Percentiles rank a stretch among this genome's conserved stretches.
phyloP scores from a whole-genome alignment of 2,329 filamentous ascomycete genomes.

The Arthrinium phaeospermum region DNA sequence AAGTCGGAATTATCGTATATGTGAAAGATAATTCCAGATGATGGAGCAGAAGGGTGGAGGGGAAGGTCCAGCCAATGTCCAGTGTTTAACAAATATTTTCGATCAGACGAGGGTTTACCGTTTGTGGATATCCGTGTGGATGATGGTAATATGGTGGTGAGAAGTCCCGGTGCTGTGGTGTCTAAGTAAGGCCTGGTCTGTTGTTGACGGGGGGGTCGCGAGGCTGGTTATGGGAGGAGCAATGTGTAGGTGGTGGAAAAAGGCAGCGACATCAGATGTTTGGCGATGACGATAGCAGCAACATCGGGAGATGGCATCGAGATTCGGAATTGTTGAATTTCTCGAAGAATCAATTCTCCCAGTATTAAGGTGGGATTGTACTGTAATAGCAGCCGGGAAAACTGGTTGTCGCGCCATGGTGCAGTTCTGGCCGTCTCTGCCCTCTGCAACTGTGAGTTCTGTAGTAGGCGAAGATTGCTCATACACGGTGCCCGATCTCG shows the following conservation, averaged over 20 bases:
- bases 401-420: not conserved
- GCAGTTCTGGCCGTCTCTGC: not conserved
- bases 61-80: not conserved
- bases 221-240: not conserved
- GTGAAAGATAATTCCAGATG: not conserved
- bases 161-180: not conserved
- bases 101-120: not conserved
- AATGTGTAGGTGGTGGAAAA: not conserved
- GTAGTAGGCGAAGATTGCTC: not conserved
- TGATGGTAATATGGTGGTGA: not conserved
- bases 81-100: not conserved
- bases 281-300: not conserved
- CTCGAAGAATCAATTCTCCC: not conserved
- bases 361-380: not conserved
- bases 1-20: not conserved
- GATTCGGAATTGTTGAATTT: constrained; percentile 18
- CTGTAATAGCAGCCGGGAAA: not conserved
- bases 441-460: not conserved
- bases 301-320: constrained; percentile 20
- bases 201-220: not conserved
- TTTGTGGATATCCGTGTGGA: not conserved
- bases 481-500: constrained; percentile 18
- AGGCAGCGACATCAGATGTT: not conserved
- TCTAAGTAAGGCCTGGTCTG: not conserved
- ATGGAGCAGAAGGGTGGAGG: not conserved